Evolutionary conservation across 1,139 yeast genomes (phyloP).

Genomic region (Pichia sp.): DNA sequence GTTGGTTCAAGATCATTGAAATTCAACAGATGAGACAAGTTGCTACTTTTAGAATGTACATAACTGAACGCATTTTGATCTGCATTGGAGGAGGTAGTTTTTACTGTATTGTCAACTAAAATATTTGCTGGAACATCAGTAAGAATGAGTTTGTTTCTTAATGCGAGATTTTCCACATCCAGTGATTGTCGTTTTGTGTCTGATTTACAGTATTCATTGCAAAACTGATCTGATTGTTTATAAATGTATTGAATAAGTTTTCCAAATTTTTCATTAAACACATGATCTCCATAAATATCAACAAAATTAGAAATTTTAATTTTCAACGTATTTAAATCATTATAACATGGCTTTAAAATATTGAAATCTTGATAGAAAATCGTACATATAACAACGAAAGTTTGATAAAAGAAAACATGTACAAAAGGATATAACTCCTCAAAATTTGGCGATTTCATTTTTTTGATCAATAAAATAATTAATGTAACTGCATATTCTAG

Average conservation of each 20-base stretch:
- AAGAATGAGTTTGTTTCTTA: neutral
- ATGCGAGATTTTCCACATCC: neutral
- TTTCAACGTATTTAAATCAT: constrained; percentile 21
- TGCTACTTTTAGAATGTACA: no score
- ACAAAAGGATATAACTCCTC: constrained; percentile 39
- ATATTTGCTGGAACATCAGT: neutral
- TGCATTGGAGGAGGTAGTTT: no score
- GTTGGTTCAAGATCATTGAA: no score
- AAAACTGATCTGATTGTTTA: constrained; percentile 27
- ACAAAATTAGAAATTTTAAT: constrained; percentile 21
- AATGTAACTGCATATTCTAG: constrained; percentile 34
- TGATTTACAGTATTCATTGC: neutral
- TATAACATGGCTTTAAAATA: constrained; percentile 28
- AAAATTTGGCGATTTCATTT: constrained; percentile 21
- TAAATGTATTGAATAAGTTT: constrained; percentile 27
- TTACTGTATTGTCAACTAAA: neutral
- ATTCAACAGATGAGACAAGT: no score
- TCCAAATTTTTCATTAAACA: constrained; percentile 26
- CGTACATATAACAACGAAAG: constrained; percentile 46
- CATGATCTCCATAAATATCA: constrained; percentile 20
- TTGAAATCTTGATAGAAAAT: constrained; percentile 40
- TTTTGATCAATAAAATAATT: constrained; percentile 23
- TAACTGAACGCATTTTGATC: no score
- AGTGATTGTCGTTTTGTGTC: neutral
- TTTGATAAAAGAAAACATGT: constrained; percentile 46